A percentile compares a stretch with the other conserved stretches of the same genome.
These are phyloP conservation scores for Lactifluus piperatus DNA, from an alignment of 768 basidiomycete genomes.

Conservation along the genomic window DNA sequence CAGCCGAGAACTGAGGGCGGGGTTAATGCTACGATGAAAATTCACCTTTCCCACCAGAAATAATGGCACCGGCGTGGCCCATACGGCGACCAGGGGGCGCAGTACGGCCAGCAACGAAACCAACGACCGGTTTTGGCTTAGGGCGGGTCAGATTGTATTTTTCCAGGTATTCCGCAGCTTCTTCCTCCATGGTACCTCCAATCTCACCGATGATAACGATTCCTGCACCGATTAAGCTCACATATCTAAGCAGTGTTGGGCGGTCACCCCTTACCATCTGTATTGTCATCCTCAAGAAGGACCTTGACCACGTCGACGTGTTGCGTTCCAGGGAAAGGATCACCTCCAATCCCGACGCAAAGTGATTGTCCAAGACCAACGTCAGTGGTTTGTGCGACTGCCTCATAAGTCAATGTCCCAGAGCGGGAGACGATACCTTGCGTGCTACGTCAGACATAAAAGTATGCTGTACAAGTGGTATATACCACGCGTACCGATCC, in stretches of 20 bases:
- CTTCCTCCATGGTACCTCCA: slow-evolving; percentile 98
- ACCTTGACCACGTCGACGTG: slow-evolving; percentile 95
- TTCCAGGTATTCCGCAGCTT: slow-evolving; percentile 94
- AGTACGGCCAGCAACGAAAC: slow-evolving; percentile 96
- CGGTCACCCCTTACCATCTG: slow-evolving; percentile 54
- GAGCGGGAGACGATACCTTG: slow-evolving; percentile 93
- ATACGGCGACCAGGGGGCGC: slow-evolving; percentile 97
- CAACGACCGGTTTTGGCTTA: slow-evolving; percentile 91
- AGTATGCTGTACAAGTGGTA: not conserved
- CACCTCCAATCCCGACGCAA: slow-evolving; percentile 95
- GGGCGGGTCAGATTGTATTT: slow-evolving; percentile 82
- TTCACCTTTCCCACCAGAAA: slow-evolving; percentile 93
- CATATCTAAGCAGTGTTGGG: not conserved
- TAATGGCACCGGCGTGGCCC: slow-evolving; percentile 98
- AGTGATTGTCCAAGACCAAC: slow-evolving; percentile 95
- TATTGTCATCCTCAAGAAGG: slow-evolving; percentile 89
- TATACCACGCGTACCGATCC: slow-evolving; percentile 58
- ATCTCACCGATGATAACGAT: slow-evolving; percentile 99
- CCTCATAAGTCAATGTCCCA: slow-evolving; percentile 96
- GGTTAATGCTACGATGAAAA: not conserved
- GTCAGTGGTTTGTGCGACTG: slow-evolving; percentile 93
- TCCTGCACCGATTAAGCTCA: slow-evolving; percentile 36
- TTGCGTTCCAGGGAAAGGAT: slow-evolving; percentile 93
- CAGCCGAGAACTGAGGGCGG: not conserved
- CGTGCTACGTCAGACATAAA: not conserved